These are phyloP conservation scores for Chaetomiaceae sp. DNA, from an alignment of 2,329 filamentous ascomycete genomes.

Conservation along the genomic window DNA sequence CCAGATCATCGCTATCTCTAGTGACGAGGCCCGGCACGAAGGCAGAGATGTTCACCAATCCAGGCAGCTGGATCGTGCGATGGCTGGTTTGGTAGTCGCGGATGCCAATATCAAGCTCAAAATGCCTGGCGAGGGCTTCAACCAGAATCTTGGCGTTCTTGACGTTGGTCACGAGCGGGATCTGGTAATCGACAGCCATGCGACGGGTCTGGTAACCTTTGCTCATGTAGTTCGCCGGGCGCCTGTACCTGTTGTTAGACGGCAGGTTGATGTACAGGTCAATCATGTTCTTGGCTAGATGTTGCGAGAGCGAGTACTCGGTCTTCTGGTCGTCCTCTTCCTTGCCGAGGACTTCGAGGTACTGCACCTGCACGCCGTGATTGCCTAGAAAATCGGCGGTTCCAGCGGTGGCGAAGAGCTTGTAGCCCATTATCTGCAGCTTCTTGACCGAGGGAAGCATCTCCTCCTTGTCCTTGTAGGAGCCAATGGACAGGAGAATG, in stretches of 20 bases:
- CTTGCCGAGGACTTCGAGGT: conserved; percentile 78
- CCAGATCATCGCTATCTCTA: conserved; percentile 61
- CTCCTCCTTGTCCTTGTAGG: conserved; percentile 97
- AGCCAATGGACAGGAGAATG: conserved; percentile 89
- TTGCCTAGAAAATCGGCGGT: conserved; percentile 95
- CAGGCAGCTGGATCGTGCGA: conserved; percentile 67
- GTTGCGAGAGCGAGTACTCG: conserved; percentile 95
- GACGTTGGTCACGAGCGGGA: conserved; percentile 94
- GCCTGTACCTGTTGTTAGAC: conserved; percentile 95
- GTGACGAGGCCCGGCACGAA: conserved; percentile 71
- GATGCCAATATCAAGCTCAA: conserved; percentile 74
- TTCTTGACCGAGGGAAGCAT: conserved; percentile 91
- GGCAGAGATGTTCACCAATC: conserved; percentile 72
- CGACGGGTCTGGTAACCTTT: conserved; percentile 94
- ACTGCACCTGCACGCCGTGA: conserved; percentile 87
- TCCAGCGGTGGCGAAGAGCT: conserved; percentile 91
- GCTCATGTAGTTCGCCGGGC: conserved; percentile 97
- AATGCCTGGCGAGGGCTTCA: conserved; percentile 87
- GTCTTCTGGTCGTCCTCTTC: conserved; percentile 81
- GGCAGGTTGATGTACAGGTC: conserved; percentile 98
- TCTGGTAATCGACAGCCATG: conserved; percentile 98
- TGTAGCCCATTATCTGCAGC: conserved; percentile 86
- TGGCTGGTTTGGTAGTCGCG: conserved; percentile 92
- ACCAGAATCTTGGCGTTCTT: conserved; percentile 98
- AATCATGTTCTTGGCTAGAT: conserved; percentile 95